A percentile compares a stretch with the other conserved stretches of the same genome.
These are phyloP conservation scores for Syncephalis fuscata DNA, from an alignment of 371 early-diverging fungal genomes.

Conservation along the genomic window DNA sequence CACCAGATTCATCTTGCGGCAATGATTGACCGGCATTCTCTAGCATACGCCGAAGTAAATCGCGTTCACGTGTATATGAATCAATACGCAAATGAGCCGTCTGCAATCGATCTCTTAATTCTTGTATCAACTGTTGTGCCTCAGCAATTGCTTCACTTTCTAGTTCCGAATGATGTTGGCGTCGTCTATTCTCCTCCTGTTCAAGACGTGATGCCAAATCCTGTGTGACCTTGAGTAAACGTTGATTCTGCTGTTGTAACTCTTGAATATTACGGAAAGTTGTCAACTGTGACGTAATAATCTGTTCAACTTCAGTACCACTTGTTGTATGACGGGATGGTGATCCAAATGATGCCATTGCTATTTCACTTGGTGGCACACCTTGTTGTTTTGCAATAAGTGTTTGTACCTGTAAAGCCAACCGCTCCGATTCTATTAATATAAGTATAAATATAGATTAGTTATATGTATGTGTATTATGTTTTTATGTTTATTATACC, in stretches of 20 bases:
- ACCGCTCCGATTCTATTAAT: too few species aligned
- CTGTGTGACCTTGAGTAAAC: constrained; percentile 27
- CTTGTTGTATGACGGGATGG: too few species aligned
- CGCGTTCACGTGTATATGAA: constrained; percentile 23
- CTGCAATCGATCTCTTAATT: constrained; percentile 20
- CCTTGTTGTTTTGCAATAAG: too few species aligned
- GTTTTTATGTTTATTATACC: neutral
- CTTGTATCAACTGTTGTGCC: constrained; percentile 23
- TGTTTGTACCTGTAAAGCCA: too few species aligned
- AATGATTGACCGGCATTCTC: neutral
- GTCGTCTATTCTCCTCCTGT: constrained; percentile 17
- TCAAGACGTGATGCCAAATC: constrained; percentile 21
- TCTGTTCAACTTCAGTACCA: too few species aligned
- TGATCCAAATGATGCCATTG: constrained; percentile 6
- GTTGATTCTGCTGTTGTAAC: constrained; percentile 32
- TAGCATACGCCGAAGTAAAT: constrained; percentile 21
- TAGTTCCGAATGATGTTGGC: constrained; percentile 14
- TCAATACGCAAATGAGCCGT: constrained; percentile 16
- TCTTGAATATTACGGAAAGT: constrained; percentile 28
- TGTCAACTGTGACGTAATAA: constrained; percentile 24
- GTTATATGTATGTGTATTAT: too few species aligned
- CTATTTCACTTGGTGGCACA: too few species aligned
- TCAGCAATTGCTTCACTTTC: constrained; percentile 25
- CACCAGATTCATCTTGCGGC: neutral
- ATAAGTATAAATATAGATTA: too few species aligned